Evolutionary conservation across 371 early-diverging fungal species (phyloP), one percentile per base, ranked within the genome.

Genomic region (Actinomortierella wolfii): DNA sequence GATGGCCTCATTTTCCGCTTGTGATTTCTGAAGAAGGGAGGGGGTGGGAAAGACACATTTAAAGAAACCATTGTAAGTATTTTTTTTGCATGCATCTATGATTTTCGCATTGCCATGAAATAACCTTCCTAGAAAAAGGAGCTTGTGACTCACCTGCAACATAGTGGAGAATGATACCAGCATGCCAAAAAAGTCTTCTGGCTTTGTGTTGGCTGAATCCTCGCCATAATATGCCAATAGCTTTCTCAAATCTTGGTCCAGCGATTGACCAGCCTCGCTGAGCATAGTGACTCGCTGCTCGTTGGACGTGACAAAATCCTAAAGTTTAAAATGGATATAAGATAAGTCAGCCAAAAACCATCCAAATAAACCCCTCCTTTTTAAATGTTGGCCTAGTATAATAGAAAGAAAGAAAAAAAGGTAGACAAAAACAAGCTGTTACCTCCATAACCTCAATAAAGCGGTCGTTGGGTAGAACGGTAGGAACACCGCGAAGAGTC

Each of bases 111-210:
- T n/a, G 34, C 34, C 34, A 34, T 11, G 34, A 34, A 4, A 34
- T 23, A 2, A 20, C 15, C 29, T 24, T 23, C 14, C 48, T 13
- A 18, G 4, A 3, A 11, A 50, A 17, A 7, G 3, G 20, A 1
- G 2, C 41, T 13, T 17, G 7, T n/a, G 26, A 21, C 48, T 64
- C 64, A 64, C 70, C 47, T 64, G 71, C 9, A 80, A 70, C 51
- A 70, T 60, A 20, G 78, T 56, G 17, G 74, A 66, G 52, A 80
- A 80, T n/a, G 71, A 65, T 17, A 78, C 75, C 6, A 80, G 45
- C 61, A 93, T 86, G 18, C 88, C 87, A 81, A 93, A 93, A 79
- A 92, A 95, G 67, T 94, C 95, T 63, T 96, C 96, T 0, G 93
- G 92, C 47, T 91, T 89, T 71, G 86, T 90, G 53, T 81, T 79